A percentile compares a stretch with the other conserved stretches of the same genome.
Evolutionary conservation across 1,284 basidiomycete genomes (phyloP).

Genomic region (Ceratobasidium sp.): DNA sequence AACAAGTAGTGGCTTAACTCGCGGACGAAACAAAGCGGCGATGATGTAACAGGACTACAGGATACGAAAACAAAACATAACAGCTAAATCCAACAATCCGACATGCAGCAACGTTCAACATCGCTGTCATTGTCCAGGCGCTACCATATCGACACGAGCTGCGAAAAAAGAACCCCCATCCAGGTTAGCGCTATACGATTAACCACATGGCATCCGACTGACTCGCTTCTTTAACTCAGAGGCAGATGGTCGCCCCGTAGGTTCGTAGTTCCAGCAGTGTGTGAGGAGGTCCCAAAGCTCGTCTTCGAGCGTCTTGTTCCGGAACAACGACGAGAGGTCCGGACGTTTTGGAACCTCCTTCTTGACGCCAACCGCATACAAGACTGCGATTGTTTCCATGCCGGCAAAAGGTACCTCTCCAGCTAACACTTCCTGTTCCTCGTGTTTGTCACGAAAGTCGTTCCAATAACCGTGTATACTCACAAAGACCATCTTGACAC

Average conservation of each 20-base stretch:
- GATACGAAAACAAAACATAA: too few species aligned
- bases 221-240: too few species aligned
- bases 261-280: constrained; percentile 19
- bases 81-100: too few species aligned
- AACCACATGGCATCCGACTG: too few species aligned
- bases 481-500: constrained; percentile 14
- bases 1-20: too few species aligned
- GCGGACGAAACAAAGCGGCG: too few species aligned
- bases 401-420: neutral
- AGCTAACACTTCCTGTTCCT: constrained; percentile 12
- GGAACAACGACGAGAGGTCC: neutral
- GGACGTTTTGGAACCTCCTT: neutral
- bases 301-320: neutral
- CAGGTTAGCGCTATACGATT: too few species aligned
- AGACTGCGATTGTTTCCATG: neutral
- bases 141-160: too few species aligned
- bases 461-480: neutral
- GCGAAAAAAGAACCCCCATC: too few species aligned
- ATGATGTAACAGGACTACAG: too few species aligned
- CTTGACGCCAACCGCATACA: neutral
- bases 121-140: too few species aligned
- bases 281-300: constrained; percentile 20
- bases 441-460: neutral
- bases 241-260: constrained; percentile 1
- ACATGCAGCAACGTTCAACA: too few species aligned